These are phyloP conservation scores for Quercus variabilis DNA, from an alignment of 306 rosid species.

Conservation along the genomic window DNA sequence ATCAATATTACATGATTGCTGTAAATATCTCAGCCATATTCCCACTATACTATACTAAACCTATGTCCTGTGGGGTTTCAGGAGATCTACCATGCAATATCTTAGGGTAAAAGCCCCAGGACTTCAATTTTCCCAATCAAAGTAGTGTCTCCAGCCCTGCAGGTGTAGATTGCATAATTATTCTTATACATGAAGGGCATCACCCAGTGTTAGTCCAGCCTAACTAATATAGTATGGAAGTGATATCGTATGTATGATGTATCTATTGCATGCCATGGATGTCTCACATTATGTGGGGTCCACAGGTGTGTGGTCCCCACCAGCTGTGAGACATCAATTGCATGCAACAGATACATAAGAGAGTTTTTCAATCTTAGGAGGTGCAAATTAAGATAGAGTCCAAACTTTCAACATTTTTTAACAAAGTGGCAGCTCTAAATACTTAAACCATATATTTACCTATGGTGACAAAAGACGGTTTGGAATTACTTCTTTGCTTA, in stretches of 20 bases:
- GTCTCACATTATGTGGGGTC: no score
- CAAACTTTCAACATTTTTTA: background rate
- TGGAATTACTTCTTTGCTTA: no score
- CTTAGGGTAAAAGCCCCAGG: background rate
- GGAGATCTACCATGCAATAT: background rate
- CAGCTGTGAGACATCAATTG: no score
- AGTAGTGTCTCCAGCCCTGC: background rate
- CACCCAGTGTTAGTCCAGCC: background rate
- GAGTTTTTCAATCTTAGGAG: background rate
- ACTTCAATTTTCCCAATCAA: background rate
- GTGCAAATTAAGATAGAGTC: background rate
- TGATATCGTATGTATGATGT: no score
- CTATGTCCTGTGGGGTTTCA: background rate
- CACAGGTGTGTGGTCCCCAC: no score
- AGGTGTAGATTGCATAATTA: background rate
- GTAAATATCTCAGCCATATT: background rate
- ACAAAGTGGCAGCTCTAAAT: background rate
- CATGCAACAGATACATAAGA: no score
- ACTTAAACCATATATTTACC: background rate
- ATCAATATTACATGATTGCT: background rate
- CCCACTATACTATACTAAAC: background rate
- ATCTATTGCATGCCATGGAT: no score
- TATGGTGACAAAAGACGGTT: background rate
- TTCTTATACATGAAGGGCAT: background rate
- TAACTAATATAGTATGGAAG: background rate